These are phyloP conservation scores for Alloteropsis angusta DNA, from an alignment of 202 grass and related monocot genomes.

Conservation along the genomic window DNA sequence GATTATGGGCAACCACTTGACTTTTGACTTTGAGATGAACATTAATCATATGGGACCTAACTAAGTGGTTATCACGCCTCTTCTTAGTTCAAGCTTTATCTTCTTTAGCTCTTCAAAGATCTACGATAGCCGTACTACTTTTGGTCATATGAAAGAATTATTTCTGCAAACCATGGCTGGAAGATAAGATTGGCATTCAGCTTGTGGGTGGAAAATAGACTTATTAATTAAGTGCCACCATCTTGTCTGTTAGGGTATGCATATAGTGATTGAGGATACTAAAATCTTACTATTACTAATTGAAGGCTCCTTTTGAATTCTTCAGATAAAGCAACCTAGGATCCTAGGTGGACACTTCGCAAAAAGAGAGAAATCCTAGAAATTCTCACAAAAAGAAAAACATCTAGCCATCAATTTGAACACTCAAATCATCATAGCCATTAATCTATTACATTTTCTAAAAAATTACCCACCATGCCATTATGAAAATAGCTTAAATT, in stretches of 20 bases:
- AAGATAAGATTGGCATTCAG: neutral
- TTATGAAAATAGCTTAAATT: no score
- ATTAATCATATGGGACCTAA: neutral
- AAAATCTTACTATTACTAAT: no score
- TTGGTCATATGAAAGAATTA: neutral
- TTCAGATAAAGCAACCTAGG: no score
- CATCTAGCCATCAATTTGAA: no score
- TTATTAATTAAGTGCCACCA: neutral
- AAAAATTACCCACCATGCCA: no score
- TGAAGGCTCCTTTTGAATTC: no score
- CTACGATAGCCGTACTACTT: neutral
- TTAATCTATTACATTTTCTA: no score
- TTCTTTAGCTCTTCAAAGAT: neutral
- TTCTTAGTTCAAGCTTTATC: neutral
- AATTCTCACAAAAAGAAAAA: no score
- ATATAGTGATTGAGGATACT: neutral
- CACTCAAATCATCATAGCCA: no score
- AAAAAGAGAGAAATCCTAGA: no score
- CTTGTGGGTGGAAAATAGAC: neutral
- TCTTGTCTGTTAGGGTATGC: neutral
- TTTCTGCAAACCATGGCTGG: neutral
- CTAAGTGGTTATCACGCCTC: neutral
- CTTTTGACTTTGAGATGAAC: neutral
- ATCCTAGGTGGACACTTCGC: no score
- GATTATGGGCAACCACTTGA: constrained; percentile 3